Evolutionary conservation across 2,329 filamentous ascomycete species (phyloP), one percentile per base, ranked within the genome.

Genomic region (Myriosclerotinia scirpicola): DNA sequence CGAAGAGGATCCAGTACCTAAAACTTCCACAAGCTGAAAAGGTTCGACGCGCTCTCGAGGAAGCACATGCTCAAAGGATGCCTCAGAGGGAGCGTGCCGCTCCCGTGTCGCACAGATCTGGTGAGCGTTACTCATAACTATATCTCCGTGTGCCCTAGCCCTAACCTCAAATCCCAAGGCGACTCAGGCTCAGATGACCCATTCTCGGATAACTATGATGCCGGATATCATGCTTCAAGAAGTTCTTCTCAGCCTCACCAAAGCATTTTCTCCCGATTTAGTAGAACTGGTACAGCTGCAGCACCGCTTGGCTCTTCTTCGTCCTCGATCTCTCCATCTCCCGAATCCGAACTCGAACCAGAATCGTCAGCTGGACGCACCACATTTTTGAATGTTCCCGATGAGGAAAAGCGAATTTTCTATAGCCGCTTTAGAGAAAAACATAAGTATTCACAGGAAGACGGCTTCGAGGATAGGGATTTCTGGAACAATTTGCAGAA

Each of bases 61-160:
- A 52, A 56, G 46, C 65, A 52, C 3, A 11, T 67, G 5, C 64
- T 30, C 15, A 64, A 62, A 17, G 67, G 67, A 12, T 40, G 70
- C 3, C 30, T 64, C 4, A 42, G 72, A 70, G 67, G 7, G 46
- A 64, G 5, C 69, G 71, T 54, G 38, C 44, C 30, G 44, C 44
- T 50, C 12, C 44, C 14, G 36, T n/a, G 20, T 48, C 44, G 20
- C 12, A 8, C 2, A 26, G 56, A 50, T 50, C 46, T 50, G 46
- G 44, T 46, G 20, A 46, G 44, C 20, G 8, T 17, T 46, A 7
- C 44, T 46, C 15, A 46, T 20, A 50, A 20, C 5, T 20, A 5
- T 50, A n/a, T 50, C n/a, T 14, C 46, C 20, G 2, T 22, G 46
- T 22, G 22, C 20, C 20, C n/a, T n/a, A 12, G 12, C 9, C 8